Evolutionary conservation across 306 rosid genomes (phyloP).

Genomic region (Castanea mollissima): DNA sequence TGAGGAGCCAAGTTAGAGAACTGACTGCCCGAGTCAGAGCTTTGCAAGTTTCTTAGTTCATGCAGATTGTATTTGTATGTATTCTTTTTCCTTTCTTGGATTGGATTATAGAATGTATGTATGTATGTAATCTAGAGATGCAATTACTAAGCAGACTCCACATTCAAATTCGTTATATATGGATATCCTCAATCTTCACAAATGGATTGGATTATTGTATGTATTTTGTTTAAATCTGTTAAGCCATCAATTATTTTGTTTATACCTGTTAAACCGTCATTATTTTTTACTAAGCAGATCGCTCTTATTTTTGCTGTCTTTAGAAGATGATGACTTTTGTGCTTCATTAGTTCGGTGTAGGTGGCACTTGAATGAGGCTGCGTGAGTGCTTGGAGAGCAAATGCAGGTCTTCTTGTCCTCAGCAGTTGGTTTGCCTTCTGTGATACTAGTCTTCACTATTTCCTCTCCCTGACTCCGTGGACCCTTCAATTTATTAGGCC

Average conservation of each 20-base stretch:
- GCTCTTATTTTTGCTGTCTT: no score
- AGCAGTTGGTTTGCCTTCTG: neutral
- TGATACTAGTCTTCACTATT: neutral
- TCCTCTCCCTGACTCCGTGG: neutral
- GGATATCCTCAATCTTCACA: neutral
- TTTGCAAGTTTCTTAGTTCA: conserved; percentile 61
- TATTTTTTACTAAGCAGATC: no score
- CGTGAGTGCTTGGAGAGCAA: conserved; percentile 31
- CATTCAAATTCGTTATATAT: neutral
- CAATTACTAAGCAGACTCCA: neutral
- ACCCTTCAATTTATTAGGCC: neutral
- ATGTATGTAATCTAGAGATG: neutral
- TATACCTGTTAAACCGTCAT: no score
- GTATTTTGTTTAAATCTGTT: no score
- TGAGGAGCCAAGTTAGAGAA: conserved; percentile 85
- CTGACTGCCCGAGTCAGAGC: conserved; percentile 82
- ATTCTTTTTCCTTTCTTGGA: neutral
- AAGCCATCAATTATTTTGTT: no score
- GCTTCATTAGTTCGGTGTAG: conserved; percentile 11
- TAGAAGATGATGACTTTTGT: neutral
- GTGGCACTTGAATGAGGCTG: conserved; percentile 28
- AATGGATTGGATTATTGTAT: neutral
- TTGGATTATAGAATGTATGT: neutral
- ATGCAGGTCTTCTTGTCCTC: conserved; percentile 17
- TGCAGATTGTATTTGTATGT: neutral